These are phyloP conservation scores for Alternaria panax DNA, from an alignment of 2,329 filamentous ascomycete species.

Conservation along the genomic window DNA sequence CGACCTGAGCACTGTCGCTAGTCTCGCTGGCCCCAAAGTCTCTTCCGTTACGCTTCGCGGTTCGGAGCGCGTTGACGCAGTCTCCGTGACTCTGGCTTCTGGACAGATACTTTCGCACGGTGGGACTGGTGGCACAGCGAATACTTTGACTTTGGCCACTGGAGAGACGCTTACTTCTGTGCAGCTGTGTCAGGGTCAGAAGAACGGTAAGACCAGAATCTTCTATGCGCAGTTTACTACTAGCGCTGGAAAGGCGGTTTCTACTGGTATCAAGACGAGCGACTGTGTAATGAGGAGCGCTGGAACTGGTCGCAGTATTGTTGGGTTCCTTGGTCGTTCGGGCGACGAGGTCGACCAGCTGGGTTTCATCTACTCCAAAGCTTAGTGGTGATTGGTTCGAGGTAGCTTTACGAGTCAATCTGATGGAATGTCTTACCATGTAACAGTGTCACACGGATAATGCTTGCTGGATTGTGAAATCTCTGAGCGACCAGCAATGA, in stretches of 20 bases:
- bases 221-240: conserved; percentile 66
- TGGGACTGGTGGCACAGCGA: conserved; percentile 59
- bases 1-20: conserved; percentile 56
- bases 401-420: background rate
- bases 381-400: background rate
- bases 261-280: conserved; percentile 55
- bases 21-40: conserved; percentile 43
- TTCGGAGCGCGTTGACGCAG: conserved; percentile 58
- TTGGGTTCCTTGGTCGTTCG: conserved; percentile 61
- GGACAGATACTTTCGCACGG: conserved; percentile 62
- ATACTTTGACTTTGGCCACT: conserved; percentile 54
- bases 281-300: conserved; percentile 60
- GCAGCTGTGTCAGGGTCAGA: conserved; percentile 60
- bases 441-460: background rate
- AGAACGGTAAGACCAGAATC: conserved; percentile 57
- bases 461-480: background rate
- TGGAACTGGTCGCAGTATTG: conserved; percentile 60
- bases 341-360: conserved; percentile 66
- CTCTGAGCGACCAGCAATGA: no score
- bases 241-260: conserved; percentile 57
- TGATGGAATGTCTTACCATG: background rate
- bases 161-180: conserved; percentile 61
- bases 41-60: conserved; percentile 58
- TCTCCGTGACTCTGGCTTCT: conserved; percentile 58
- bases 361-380: conserved; percentile 46